Percentiles rank a stretch among this genome's conserved stretches.
phyloP scores from a whole-genome alignment of 83 land plant species.

The Diphasiastrum complanatum region DNA sequence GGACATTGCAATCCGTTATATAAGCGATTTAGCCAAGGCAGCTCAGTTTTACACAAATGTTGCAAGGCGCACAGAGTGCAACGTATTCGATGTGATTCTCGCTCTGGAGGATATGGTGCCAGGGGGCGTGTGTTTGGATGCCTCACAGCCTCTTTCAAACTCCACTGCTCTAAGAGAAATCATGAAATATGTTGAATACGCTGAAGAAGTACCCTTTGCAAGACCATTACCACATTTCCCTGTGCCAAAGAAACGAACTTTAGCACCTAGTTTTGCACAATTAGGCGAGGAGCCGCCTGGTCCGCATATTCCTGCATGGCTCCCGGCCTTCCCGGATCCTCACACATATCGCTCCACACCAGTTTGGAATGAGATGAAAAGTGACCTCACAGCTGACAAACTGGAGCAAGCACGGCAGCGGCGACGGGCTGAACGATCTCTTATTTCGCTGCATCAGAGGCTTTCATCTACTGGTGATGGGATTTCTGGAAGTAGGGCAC shows the following conservation, averaged over 20 bases:
- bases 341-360: constrained; percentile 19
- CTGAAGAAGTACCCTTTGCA: constrained; percentile 19
- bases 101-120: constrained; percentile 64
- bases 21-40: constrained; percentile 55
- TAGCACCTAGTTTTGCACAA: constrained; percentile 11
- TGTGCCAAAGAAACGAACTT: constrained; percentile 1
- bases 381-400: constrained; percentile 8
- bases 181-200: constrained; percentile 13
- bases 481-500: not conserved
- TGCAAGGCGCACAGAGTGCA: constrained; percentile 71
- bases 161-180: constrained; percentile 9
- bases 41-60: constrained; percentile 57
- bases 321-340: constrained; percentile 22
- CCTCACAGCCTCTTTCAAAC: not conserved
- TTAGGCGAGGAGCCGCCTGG: constrained; percentile 16
- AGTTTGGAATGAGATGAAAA: constrained; percentile 15
- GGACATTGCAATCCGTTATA: constrained; percentile 57
- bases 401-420: constrained; percentile 27
- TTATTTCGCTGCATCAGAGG: constrained; percentile 9
- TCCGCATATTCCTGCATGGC: constrained; percentile 21
- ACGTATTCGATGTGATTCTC: constrained; percentile 64
- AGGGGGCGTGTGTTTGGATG: constrained; percentile 27
- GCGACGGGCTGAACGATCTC: constrained; percentile 10
- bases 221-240: constrained; percentile 16
- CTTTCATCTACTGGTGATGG: not conserved